Conservation (phyloP, 2,329 filamentous ascomycete species). For the Aspergillus sp. region DNA sequence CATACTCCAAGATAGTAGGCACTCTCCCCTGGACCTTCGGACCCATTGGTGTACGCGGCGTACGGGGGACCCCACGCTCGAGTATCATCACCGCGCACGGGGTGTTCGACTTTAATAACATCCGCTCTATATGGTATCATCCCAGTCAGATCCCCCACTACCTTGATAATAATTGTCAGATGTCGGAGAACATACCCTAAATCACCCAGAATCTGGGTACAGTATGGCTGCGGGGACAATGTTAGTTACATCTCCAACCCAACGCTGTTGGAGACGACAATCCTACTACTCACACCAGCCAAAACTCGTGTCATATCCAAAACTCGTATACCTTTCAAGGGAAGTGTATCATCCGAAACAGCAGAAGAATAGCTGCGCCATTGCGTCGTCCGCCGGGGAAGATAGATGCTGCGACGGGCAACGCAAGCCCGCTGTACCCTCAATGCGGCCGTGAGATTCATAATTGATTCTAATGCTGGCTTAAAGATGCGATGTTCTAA, state of each 20-base stretch:
- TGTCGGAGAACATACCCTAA: slow-evolving; percentile 68
- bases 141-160: neutral
- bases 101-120: slow-evolving; percentile 96
- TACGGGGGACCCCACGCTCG: slow-evolving; percentile 96
- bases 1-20: slow-evolving; percentile 89
- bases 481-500: neutral
- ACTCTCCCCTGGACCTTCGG: slow-evolving; percentile 76
- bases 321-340: slow-evolving; percentile 82
- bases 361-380: slow-evolving; percentile 46
- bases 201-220: slow-evolving; percentile 94
- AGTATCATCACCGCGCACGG: slow-evolving; percentile 86
- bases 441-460: slow-evolving; percentile 26
- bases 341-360: slow-evolving; percentile 53
- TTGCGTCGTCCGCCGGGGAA: slow-evolving; percentile 25
- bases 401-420: slow-evolving; percentile 21
- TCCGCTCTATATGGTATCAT: slow-evolving; percentile 66
- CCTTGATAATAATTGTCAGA: neutral
- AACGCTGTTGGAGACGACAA: neutral
- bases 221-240: slow-evolving; percentile 71
- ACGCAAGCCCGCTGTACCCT: slow-evolving; percentile 25
- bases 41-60: slow-evolving; percentile 69
- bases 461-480: slow-evolving; percentile 13
- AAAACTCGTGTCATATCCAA: slow-evolving; percentile 96
- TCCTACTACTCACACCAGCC: slow-evolving; percentile 70
- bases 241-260: slow-evolving; percentile 1